phyloP scores from a whole-genome alignment of 176 grass and related monocot species.

The Urochloa ruziziensis region DNA sequence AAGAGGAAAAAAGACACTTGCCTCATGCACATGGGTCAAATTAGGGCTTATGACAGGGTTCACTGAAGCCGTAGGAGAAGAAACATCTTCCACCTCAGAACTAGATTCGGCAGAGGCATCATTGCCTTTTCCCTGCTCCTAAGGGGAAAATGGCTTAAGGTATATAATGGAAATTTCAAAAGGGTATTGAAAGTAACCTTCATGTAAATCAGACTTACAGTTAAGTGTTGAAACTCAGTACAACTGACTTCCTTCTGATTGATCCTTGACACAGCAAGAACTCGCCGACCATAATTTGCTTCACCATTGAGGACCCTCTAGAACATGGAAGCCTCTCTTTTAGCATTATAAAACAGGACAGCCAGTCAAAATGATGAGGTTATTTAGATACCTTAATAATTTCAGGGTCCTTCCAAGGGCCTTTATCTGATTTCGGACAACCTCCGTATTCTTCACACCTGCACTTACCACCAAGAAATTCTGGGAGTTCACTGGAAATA shows the following conservation, averaged over 20 bases:
- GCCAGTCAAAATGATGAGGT: not conserved
- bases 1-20: slow-evolving; percentile 26
- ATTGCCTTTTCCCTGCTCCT: slow-evolving; percentile 61
- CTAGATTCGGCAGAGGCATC: slow-evolving; percentile 74
- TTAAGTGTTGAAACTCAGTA: slow-evolving; percentile 39
- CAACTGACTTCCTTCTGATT: slow-evolving; percentile 58
- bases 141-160: not conserved
- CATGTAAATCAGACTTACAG: slow-evolving; percentile 45
- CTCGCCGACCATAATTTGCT: slow-evolving; percentile 68
- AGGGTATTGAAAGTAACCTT: slow-evolving; percentile 16
- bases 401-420: slow-evolving; percentile 84
- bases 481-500: slow-evolving; percentile 79
- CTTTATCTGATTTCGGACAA: slow-evolving; percentile 83
- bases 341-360: slow-evolving; percentile 13
- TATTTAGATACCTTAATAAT: slow-evolving; percentile 67
- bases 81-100: slow-evolving; percentile 73
- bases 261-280: slow-evolving; percentile 56
- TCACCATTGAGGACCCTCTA: slow-evolving; percentile 85
- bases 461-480: slow-evolving; percentile 90
- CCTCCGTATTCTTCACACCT: slow-evolving; percentile 80
- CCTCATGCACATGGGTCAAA: slow-evolving; percentile 67
- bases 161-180: slow-evolving; percentile 16
- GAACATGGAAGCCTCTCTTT: slow-evolving; percentile 25
- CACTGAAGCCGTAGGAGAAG: slow-evolving; percentile 39
- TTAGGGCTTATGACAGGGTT: slow-evolving; percentile 37